Evolutionary conservation across 257 asterid species (phyloP), one percentile per base, ranked within the genome.

Genomic region (Prunella vulgaris): DNA sequence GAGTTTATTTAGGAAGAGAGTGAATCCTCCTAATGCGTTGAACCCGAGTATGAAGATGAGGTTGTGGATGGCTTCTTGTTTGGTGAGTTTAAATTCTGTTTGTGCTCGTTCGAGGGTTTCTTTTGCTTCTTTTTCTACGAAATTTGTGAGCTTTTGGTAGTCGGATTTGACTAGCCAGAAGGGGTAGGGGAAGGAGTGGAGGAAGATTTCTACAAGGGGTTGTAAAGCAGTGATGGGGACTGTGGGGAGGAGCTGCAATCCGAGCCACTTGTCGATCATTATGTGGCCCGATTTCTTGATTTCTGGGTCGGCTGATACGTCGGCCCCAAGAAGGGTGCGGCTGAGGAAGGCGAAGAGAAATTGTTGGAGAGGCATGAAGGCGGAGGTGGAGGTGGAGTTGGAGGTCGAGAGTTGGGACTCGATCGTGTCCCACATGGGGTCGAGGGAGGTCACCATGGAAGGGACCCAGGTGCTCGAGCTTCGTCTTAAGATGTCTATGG

Each of bases 11-110:
- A 92, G 58, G 38, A 90, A 78, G 18, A 92, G 28, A 0, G 84
- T 22, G 15, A 92, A 92, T 8, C 98, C 98, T 1, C 98, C 98
- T 17, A 78, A 92, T 3, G 97, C 97, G 60, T 92, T 92, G 85
- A 92, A 92, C 1, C 98, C 97, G 1, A 92, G 85, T 10, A 74
- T 82, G 78, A 90, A 92, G 12, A 92, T 59, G 35, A 92, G 89
- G 66, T 90, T 85, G 62, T 90, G 96, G 49, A 88, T 61, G 60
- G 96, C 78, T 73, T 92, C 98, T 57, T 92, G 77, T 71, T 82
- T 64, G 0, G 84, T 81, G n/a, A 92, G 90, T 7, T 76, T 72
- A 70, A 84, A 90, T 42, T 92, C 96, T 0, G 77, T 67, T 58
- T 79, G 65, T 3, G 87, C 98, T 28, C 87, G 72, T 22, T 71